These are phyloP conservation scores for Aspergillus fructus DNA, from an alignment of 2,329 filamentous ascomycete species.

Conservation along the genomic window DNA sequence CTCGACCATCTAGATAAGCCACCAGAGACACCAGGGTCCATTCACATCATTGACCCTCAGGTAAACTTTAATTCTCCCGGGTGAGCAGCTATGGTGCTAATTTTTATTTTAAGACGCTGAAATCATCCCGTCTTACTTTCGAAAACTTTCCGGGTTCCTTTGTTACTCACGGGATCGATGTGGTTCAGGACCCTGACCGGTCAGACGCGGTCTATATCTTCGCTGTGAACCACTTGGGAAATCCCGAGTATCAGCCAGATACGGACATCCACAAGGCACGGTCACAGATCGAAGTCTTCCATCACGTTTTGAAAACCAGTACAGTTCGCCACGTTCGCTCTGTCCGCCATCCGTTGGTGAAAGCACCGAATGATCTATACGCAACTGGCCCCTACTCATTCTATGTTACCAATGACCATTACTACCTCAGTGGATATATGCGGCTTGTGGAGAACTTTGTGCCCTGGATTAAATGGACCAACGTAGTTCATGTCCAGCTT, in stretches of 20 bases:
- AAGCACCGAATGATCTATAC: slow-evolving; percentile 60
- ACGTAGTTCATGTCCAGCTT: slow-evolving; percentile 49
- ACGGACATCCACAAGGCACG: slow-evolving; percentile 40
- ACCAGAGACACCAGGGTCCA: slow-evolving; percentile 26
- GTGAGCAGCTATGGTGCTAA: background rate
- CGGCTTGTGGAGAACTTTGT: slow-evolving; percentile 51
- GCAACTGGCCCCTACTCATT: slow-evolving; percentile 50
- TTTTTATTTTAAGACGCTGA: slow-evolving; percentile 41
- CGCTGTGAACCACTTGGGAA: slow-evolving; percentile 60
- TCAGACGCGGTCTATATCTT: slow-evolving; percentile 56
- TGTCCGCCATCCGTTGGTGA: slow-evolving; percentile 53
- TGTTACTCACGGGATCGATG: slow-evolving; percentile 61
- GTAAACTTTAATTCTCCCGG: slow-evolving; percentile 28
- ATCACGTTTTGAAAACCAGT: slow-evolving; percentile 49
- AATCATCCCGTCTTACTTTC: slow-evolving; percentile 48
- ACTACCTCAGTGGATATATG: slow-evolving; percentile 50
- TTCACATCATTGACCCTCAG: slow-evolving; percentile 55
- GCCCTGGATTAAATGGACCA: slow-evolving; percentile 49
- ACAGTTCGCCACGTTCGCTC: slow-evolving; percentile 52
- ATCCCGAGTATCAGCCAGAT: slow-evolving; percentile 38
- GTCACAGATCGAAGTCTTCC: slow-evolving; percentile 60
- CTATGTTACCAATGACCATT: slow-evolving; percentile 62
- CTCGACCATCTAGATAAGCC: slow-evolving; percentile 45
- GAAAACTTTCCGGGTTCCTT: slow-evolving; percentile 55
- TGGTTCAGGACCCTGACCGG: slow-evolving; percentile 51